phyloP scores from a whole-genome alignment of 768 basidiomycete genomes.

The Coprinopsis cinerea region DNA sequence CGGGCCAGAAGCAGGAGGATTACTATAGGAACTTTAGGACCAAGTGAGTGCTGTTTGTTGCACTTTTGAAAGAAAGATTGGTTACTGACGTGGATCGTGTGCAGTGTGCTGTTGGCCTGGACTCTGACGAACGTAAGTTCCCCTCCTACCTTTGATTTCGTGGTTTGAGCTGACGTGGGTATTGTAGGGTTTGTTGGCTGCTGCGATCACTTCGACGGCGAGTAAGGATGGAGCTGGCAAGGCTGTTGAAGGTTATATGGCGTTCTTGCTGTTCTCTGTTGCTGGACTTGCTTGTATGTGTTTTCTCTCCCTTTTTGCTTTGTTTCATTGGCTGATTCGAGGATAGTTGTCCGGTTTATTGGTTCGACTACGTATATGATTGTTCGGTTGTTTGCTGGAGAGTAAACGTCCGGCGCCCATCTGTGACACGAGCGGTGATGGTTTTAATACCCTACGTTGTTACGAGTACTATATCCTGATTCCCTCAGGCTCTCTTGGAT shows the following conservation, averaged over 20 bases:
- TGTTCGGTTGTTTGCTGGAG: slow-evolving; percentile 83
- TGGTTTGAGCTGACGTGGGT: background rate
- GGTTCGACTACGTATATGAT: slow-evolving; percentile 82
- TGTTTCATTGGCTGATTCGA: background rate
- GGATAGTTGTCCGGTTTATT: slow-evolving; percentile 73
- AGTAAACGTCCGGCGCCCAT: slow-evolving; percentile 35
- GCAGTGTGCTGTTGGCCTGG: slow-evolving; percentile 77
- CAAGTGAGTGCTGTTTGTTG: slow-evolving; percentile 47
- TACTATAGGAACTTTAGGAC: slow-evolving; percentile 88
- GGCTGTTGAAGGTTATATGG: slow-evolving; percentile 81
- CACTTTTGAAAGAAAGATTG: background rate
- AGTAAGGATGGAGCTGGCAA: slow-evolving; percentile 32
- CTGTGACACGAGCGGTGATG: background rate
- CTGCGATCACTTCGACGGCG: slow-evolving; percentile 61
- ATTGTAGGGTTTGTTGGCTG: slow-evolving; percentile 64
- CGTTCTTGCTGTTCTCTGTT: slow-evolving; percentile 83
- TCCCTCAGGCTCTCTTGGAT: background rate
- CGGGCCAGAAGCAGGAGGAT: slow-evolving; percentile 67
- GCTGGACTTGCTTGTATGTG: slow-evolving; percentile 78
- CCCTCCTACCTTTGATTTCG: slow-evolving; percentile 5
- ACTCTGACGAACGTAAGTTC: slow-evolving; percentile 70
- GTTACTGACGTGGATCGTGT: background rate
- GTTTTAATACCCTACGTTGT: background rate
- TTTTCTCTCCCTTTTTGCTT: slow-evolving; percentile 2
- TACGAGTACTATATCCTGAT: background rate